Conservation (phyloP, 345 rosid genomes). For the Anacardium occidentale region DNA sequence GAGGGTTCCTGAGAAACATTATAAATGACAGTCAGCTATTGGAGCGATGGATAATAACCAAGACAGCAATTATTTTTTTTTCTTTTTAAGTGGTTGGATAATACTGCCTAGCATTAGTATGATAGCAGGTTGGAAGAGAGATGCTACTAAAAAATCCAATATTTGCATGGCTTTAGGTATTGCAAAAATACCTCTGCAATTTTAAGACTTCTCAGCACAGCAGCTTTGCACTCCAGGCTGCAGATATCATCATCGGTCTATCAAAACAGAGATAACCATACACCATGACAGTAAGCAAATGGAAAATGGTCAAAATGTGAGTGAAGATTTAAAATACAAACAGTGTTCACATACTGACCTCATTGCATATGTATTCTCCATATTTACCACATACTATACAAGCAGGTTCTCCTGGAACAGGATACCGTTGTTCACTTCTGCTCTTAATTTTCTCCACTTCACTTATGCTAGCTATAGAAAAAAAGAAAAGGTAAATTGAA, state of each 20-base stretch:
- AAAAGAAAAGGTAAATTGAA: slow-evolving; percentile 1
- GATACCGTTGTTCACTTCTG: slow-evolving; percentile 52
- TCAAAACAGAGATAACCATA: slow-evolving; percentile 16
- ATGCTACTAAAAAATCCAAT: slow-evolving; percentile 1
- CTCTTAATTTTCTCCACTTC: slow-evolving; percentile 37
- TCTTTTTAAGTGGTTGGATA: background rate
- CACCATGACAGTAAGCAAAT: slow-evolving; percentile 2
- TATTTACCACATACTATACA: slow-evolving; percentile 68
- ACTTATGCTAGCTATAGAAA: slow-evolving; percentile 24
- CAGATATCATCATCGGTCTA: slow-evolving; percentile 80
- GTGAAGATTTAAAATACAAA: slow-evolving; percentile 11
- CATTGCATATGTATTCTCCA: slow-evolving; percentile 73
- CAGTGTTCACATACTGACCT: slow-evolving; percentile 36
- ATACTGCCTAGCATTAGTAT: slow-evolving; percentile 2
- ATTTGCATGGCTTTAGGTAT: background rate
- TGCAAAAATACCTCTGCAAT: slow-evolving; percentile 37
- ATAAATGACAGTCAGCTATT: background rate
- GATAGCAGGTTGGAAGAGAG: background rate
- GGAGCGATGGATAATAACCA: slow-evolving; percentile 7
- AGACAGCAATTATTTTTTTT: background rate
- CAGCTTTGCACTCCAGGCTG: slow-evolving; percentile 68
- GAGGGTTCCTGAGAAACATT: slow-evolving; percentile 34
- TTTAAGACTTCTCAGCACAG: slow-evolving; percentile 47
- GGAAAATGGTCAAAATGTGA: slow-evolving; percentile 6
- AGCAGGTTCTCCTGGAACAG: slow-evolving; percentile 62